Evolutionary conservation across 441 rosid genomes (phyloP), one percentile per base, ranked within the genome.

Genomic region (Macaranga tanarius): DNA sequence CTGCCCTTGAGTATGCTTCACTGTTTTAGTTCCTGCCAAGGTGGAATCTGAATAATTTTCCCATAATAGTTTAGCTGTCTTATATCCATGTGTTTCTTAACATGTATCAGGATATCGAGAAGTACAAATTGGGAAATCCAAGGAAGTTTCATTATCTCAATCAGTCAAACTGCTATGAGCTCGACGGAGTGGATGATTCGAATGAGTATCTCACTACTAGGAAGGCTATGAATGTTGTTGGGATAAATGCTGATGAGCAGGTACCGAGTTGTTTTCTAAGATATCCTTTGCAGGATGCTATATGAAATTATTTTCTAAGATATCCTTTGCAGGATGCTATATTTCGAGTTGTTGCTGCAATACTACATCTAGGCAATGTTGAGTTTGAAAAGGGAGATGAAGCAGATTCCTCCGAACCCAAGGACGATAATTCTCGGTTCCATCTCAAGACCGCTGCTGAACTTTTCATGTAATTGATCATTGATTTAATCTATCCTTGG

Each of bases 351-450:
- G 95, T 95, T 75, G 99, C 99, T 76, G 97, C 97, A 72, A 87
- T 95, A 81, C 92, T 95, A 71, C 98, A 95, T 87, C 85, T 95
- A 73, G 99, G 99, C 61, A 95, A 95, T 76, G 78, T 92, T 58
- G 93, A 91, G 79, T 92, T 95, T 77, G 82, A 76, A 28, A 95
- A 90, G 86, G 93, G 90, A 59, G 87, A 83, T 55, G 99, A 95
- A 74, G 51, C 80, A 54, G 99, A 92, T 85, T 85, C 90, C 75
- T 84, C 98, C 62, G 76, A 81, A 78, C 97, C 97, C 6, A 91
- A 88, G 78, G 97, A 95, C 76, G 95, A 91, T 48, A 84, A 83
- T 75, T 87, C 99, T 65, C 73, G 82, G 66, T 84, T 83, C 75
- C 98, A 92, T 84, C 92, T 95, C 13, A 86, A 85, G 80, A 86